Conservation (phyloP, 2,329 filamentous ascomycete species). For the Exophiala oligosperma region DNA sequence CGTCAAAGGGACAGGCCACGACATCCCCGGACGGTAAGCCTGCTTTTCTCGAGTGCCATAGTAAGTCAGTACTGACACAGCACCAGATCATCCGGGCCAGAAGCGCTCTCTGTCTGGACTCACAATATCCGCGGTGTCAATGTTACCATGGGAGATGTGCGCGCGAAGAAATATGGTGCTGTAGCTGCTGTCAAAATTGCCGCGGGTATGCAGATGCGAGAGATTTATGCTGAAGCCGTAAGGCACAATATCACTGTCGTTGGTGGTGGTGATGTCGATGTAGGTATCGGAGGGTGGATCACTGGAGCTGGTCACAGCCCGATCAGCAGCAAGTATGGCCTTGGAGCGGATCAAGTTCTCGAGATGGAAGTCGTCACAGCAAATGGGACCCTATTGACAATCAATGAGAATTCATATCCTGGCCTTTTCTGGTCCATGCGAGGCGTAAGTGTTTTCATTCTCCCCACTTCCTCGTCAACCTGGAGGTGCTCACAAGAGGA, state of each 20-base stretch:
- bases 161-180: conserved; percentile 17
- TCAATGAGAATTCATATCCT: conserved; percentile 41
- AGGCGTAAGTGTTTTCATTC: conserved; percentile 36
- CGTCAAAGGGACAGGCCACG: conserved; percentile 60
- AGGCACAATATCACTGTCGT: conserved; percentile 51
- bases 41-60: background rate
- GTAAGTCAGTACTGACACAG: conserved; percentile 35
- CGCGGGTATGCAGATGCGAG: conserved; percentile 54
- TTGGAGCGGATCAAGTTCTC: conserved; percentile 53
- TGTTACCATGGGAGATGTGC: conserved; percentile 12
- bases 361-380: conserved; percentile 51
- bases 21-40: conserved; percentile 33
- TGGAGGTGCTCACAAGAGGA: background rate
- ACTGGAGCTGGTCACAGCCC: conserved; percentile 58
- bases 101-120: conserved; percentile 46
- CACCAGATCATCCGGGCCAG: conserved; percentile 38
- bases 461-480: background rate
- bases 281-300: conserved; percentile 53
- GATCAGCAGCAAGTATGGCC: conserved; percentile 51
- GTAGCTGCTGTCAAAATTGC: conserved; percentile 54
- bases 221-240: conserved; percentile 54
- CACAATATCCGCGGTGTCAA: conserved; percentile 19
- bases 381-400: conserved; percentile 47
- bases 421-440: conserved; percentile 55
- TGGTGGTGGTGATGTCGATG: conserved; percentile 56